Base-by-base conservation (phyloP, 208 protist species). In the Leishmania gerbilli region DNA sequence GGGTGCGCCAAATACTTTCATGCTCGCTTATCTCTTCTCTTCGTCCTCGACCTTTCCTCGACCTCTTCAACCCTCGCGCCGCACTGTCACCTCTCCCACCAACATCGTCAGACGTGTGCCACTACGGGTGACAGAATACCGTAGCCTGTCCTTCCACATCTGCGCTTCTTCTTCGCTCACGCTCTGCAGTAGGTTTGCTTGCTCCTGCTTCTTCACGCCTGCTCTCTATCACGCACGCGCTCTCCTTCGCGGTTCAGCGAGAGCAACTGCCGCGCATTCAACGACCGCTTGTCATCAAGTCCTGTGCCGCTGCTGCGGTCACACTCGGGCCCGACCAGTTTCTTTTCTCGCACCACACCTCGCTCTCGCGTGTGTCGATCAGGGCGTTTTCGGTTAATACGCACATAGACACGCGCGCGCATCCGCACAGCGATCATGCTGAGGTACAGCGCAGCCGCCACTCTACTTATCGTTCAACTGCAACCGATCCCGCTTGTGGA, bases 351-450 rank as follows among this genome's bases (percentile, higher is more conserved):
- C 62, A 6, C n/a, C 40, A 1, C 65, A 6, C 17, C 21, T 42
- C 67, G 17, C 24, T 27, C 67, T 47, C 37, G 24, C 68, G 40
- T 72, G 68, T 72, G 19, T 49, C n/a, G 42, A 53, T 34, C 42
- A 3, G 24, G 11, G 68, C 68, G 11, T 24, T 68, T 2, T 51
- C 9, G 31, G 37, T 17, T 15, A 47, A n/a, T 40, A 7, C 42
- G 11, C 42, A 53, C 42, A 53, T 11, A 51, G n/a, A 47, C 68
- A 31, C 68, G 37, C 65, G 7, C 65, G 15, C 65, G 24, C 24
- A n/a, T 17, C 42, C 80, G 80, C 42, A 86, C 86, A 51, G 71
- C 72, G 40, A 72, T 72, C 68, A 72, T 72, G 68, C 68, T 51
- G 42, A 47, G 42, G 42, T 53, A 31, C 21, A 31, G 68, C 68